phyloP scores from a whole-genome alignment of 208 protist genomes.

The Lotmaria passim region DNA sequence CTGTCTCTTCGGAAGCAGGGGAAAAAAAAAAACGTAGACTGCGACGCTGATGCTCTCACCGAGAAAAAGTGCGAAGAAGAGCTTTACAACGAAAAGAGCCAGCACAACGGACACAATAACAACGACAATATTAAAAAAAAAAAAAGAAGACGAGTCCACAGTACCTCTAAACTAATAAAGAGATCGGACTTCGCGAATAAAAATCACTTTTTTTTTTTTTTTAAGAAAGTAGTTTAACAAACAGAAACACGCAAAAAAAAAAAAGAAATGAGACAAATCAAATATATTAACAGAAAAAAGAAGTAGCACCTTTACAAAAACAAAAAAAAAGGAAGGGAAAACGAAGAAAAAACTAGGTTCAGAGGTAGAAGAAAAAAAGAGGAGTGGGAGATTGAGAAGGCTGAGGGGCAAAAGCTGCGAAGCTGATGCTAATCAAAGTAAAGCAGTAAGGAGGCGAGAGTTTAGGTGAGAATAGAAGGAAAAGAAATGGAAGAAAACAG shows the following conservation, averaged over 20 bases:
- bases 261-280: not conserved
- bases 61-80: too few species aligned
- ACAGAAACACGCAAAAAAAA: not conserved
- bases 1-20: too few species aligned
- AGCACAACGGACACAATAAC: not conserved
- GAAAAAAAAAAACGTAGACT: too few species aligned
- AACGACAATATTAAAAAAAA: slow-evolving; percentile 16
- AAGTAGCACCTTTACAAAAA: not conserved
- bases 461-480: not conserved
- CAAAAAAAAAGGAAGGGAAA: not conserved
- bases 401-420: not conserved
- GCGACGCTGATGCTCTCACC: too few species aligned
- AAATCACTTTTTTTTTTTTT: too few species aligned
- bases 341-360: too few species aligned
- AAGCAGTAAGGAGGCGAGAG: not conserved
- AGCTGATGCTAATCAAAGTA: not conserved
- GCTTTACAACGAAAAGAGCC: too few species aligned
- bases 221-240: not conserved
- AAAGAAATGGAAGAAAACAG: not conserved
- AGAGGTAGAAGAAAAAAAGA: too few species aligned
- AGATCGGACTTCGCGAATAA: too few species aligned
- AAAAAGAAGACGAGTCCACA: slow-evolving; percentile 13
- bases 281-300: not conserved
- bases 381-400: not conserved
- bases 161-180: slow-evolving; percentile 5